A percentile compares a stretch with the other conserved stretches of the same genome.
Conservation (phyloP, 768 basidiomycete species). For the Multifurca ochricompacta region DNA sequence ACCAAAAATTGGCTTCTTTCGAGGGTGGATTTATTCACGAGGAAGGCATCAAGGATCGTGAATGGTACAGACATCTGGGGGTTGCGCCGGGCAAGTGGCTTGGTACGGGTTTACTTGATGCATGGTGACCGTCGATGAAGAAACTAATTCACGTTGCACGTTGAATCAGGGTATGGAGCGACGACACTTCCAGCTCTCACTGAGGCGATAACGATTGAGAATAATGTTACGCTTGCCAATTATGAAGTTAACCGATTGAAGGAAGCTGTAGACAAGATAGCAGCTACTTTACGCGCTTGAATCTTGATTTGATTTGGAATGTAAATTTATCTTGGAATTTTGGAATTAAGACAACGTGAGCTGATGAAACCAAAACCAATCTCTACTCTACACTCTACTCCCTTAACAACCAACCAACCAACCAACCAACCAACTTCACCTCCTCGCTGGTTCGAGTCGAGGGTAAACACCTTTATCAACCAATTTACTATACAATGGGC, state of each 20-base stretch:
- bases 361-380: too few species aligned
- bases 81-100: slow-evolving; percentile 86
- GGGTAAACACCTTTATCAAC: slow-evolving; percentile 3
- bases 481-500: slow-evolving; percentile 10
- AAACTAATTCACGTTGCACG: not conserved
- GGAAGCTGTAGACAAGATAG: slow-evolving; percentile 44
- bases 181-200: slow-evolving; percentile 77
- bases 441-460: slow-evolving; percentile 19
- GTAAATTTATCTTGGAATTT: too few species aligned
- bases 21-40: slow-evolving; percentile 77
- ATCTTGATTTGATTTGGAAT: too few species aligned
- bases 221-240: slow-evolving; percentile 51
- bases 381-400: not conserved
- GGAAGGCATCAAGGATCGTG: slow-evolving; percentile 67
- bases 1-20: slow-evolving; percentile 60
- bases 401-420: not conserved
- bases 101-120: slow-evolving; percentile 36
- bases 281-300: slow-evolving; percentile 10
- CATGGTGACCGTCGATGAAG: not conserved
- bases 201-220: slow-evolving; percentile 66
- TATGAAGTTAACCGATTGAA: slow-evolving; percentile 53
- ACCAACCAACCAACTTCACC: slow-evolving; percentile 10
- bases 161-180: slow-evolving; percentile 61
- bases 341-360: too few species aligned
- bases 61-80: slow-evolving; percentile 82